Evolutionary conservation across 2,329 filamentous ascomycete species (phyloP).

Genomic region (Hypoxylon sp.): DNA sequence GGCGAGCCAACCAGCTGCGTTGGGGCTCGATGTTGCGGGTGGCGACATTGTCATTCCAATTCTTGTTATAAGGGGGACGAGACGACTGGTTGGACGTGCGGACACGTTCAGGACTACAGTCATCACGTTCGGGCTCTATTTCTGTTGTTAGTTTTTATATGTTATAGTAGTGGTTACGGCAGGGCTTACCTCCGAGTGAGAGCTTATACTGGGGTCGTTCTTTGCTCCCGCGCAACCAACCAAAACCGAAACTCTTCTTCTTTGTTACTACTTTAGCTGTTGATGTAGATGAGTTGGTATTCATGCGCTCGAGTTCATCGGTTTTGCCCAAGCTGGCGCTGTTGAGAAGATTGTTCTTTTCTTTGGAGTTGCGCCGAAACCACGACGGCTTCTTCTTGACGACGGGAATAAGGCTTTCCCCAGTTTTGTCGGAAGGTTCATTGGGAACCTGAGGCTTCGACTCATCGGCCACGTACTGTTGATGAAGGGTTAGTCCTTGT

Average conservation of each 20-base stretch:
- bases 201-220: constrained; percentile 58
- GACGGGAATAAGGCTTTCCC: constrained; percentile 48
- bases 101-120: constrained; percentile 49
- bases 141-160: constrained; percentile 37
- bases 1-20: constrained; percentile 89
- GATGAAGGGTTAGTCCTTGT: constrained; percentile 47
- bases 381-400: constrained; percentile 65
- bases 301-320: constrained; percentile 43
- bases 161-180: neutral
- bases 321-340: constrained; percentile 35
- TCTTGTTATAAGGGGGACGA: constrained; percentile 41
- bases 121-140: constrained; percentile 54
- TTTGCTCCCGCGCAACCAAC: constrained; percentile 69
- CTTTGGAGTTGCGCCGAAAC: constrained; percentile 66
- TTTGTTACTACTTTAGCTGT: constrained; percentile 53
- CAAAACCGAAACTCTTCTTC: constrained; percentile 66
- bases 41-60: constrained; percentile 45
- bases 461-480: constrained; percentile 50
- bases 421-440: constrained; percentile 41
- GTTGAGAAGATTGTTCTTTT: constrained; percentile 48
- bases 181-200: constrained; percentile 61
- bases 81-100: constrained; percentile 44
- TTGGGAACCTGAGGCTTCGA: constrained; percentile 28
- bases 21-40: constrained; percentile 73
- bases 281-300: constrained; percentile 46